Base-by-base conservation (phyloP, 2,329 filamentous ascomycete genomes). In the Colletotrichum eremochloae region DNA sequence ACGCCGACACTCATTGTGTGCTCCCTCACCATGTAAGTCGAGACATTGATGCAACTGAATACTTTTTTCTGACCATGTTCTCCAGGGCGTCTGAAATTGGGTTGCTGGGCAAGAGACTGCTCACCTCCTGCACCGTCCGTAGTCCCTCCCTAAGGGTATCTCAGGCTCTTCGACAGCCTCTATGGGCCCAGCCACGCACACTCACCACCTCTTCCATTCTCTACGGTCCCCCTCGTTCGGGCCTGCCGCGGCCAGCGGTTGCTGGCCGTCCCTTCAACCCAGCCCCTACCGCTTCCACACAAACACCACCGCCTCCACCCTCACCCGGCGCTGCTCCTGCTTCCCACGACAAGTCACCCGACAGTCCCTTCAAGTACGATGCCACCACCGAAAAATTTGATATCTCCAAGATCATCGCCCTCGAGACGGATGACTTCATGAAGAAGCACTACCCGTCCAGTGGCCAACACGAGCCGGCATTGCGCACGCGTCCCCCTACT, bases 401-500 rank as follows among this genome's bases (percentile, higher is more conserved):
- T 72, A 78, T 84, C 40, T 77, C 80, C 50, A 77, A 77, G 53
- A 79, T 85, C 68, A 76, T 84, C 73, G 77, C 79, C 74, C 76
- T 76, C 72, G 79, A 80, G 56, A 74, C 78, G 9, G 74, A 76
- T 63, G 74, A 77, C 50, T 76, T 78, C 67, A 58, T 74, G 67
- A 69, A 66, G 46, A 65, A 72, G 36, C 57, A 70, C 48, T 56
- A 72, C 57, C 46, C 68, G 63, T 64, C 62, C 57, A 24, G 24
- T 24, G 58, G 56, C 69, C 72, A 53, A 56, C 75, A 56, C 63
- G 75, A 67, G 33, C 75, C 79, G 15, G 65, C 76, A n/a, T 73
- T 86, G 67, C 82, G 83, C 40, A 78, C 85, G 65, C 78, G 80
- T 36, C 84, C 85, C 3, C 80, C 81, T 46, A 82, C 81, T 11